phyloP scores from a whole-genome alignment of 768 basidiomycete genomes.

The Gymnopilus dilepis region DNA sequence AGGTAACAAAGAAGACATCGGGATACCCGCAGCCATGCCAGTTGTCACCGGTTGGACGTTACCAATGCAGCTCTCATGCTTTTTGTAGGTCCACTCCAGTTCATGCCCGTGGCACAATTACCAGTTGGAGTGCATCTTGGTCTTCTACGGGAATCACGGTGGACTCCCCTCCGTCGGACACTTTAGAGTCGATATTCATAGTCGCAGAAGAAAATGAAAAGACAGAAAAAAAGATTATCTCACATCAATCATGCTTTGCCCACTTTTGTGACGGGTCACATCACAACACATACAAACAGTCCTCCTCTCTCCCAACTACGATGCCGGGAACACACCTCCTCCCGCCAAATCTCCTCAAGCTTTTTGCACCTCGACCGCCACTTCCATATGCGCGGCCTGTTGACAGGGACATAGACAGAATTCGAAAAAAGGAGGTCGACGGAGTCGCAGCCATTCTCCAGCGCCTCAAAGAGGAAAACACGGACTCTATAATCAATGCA shows the following conservation, averaged over 20 bases:
- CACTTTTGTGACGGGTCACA: background rate
- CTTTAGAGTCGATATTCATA: slow-evolving; percentile 33
- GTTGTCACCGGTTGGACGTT: slow-evolving; percentile 74
- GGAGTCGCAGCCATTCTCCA: slow-evolving; percentile 82
- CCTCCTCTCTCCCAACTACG: slow-evolving; percentile 17
- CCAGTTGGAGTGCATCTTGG: slow-evolving; percentile 53
- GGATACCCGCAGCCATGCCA: slow-evolving; percentile 94
- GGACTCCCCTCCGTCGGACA: slow-evolving; percentile 31
- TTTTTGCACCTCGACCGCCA: slow-evolving; percentile 93
- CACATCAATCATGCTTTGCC: background rate
- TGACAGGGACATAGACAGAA: slow-evolving; percentile 80
- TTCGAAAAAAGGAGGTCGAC: slow-evolving; percentile 67
- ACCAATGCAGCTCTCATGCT: slow-evolving; percentile 56
- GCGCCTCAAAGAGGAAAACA: slow-evolving; percentile 78
- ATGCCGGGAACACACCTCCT: slow-evolving; percentile 86
- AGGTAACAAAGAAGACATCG: slow-evolving; percentile 37
- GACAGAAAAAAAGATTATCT: slow-evolving; percentile 10
- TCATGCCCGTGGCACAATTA: slow-evolving; percentile 39
- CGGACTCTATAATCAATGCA: slow-evolving; percentile 63
- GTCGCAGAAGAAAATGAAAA: slow-evolving; percentile 1
- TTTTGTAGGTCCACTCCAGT: slow-evolving; percentile 36
- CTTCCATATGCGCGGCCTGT: slow-evolving; percentile 87
- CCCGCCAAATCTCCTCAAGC: slow-evolving; percentile 94
- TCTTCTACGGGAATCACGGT: slow-evolving; percentile 30
- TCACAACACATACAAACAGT: background rate